Evolutionary conservation across 768 basidiomycete genomes (phyloP).

Genomic region (Serendipita sp.): DNA sequence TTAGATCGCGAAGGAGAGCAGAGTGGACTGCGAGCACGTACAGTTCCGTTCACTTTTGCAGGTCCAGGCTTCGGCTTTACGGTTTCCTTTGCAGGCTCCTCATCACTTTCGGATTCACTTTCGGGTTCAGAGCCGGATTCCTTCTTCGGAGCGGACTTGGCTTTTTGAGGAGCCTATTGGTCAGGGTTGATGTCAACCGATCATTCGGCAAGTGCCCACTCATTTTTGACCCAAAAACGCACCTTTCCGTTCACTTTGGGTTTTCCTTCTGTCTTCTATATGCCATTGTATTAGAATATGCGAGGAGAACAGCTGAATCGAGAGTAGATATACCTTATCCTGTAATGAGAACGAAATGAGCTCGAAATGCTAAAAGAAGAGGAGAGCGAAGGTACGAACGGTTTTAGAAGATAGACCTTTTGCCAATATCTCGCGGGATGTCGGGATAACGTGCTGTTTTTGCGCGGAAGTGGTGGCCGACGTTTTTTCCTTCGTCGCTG

Average conservation of each 20-base stretch:
- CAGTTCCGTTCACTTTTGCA: background rate
- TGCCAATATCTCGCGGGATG: background rate
- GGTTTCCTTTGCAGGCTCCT: background rate
- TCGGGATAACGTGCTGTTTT: background rate
- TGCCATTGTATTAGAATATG: background rate
- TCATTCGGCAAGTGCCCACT: no score
- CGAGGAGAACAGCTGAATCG: background rate
- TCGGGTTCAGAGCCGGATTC: background rate
- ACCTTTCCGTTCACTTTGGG: background rate
- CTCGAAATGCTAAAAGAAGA: background rate
- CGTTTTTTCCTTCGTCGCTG: background rate
- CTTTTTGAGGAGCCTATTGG: background rate
- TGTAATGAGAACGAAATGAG: background rate
- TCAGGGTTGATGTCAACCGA: no score
- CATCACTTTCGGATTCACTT: background rate
- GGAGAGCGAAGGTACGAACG: background rate
- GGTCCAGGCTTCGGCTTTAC: background rate
- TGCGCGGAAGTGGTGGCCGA: background rate
- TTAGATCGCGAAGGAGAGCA: background rate
- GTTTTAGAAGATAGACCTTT: background rate
- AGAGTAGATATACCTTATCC: background rate
- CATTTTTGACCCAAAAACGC: no score
- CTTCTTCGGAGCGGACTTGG: background rate
- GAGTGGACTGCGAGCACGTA: background rate
- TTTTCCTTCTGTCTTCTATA: background rate